A percentile compares a stretch with the other conserved stretches of the same genome.
phyloP scores from a whole-genome alignment of 768 basidiomycete genomes.

The Suillus weaverae region DNA sequence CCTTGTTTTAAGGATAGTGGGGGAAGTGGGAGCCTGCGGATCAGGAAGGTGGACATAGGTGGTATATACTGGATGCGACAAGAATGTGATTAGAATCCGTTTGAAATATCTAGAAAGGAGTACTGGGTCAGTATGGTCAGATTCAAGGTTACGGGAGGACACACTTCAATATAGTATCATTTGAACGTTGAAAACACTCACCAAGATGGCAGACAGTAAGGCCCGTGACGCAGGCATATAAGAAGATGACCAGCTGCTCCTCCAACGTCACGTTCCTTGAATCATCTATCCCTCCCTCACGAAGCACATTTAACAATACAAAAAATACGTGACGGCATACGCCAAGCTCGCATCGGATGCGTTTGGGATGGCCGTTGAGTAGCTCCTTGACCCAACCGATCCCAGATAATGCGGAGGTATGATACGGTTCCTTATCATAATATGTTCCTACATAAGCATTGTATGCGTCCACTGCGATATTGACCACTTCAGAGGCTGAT shows the following conservation, averaged over 20 bases:
- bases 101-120: slow-evolving; percentile 27
- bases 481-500: too few relatives aligned
- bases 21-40: slow-evolving; percentile 10
- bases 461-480: too few relatives aligned
- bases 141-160: neutral
- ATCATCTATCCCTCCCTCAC: neutral
- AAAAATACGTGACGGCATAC: too few relatives aligned
- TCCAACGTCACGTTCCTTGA: slow-evolving; percentile 29
- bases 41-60: slow-evolving; percentile 21
- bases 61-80: slow-evolving; percentile 26
- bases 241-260: slow-evolving; percentile 42
- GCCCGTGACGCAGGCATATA: slow-evolving; percentile 31
- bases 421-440: too few relatives aligned
- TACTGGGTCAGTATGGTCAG: too few relatives aligned
- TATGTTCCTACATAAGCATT: too few relatives aligned
- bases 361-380: too few relatives aligned
- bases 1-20: slow-evolving; percentile 16
- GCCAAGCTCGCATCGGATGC: too few relatives aligned
- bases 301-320: neutral
- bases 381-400: too few relatives aligned
- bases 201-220: slow-evolving; percentile 26
- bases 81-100: slow-evolving; percentile 26
- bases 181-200: slow-evolving; percentile 40
- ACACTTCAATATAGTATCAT: slow-evolving; percentile 39
- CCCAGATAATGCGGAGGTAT: too few relatives aligned